Conservation (phyloP, 1,139 yeast genomes). For the Nakaseomyces sp. region DNA sequence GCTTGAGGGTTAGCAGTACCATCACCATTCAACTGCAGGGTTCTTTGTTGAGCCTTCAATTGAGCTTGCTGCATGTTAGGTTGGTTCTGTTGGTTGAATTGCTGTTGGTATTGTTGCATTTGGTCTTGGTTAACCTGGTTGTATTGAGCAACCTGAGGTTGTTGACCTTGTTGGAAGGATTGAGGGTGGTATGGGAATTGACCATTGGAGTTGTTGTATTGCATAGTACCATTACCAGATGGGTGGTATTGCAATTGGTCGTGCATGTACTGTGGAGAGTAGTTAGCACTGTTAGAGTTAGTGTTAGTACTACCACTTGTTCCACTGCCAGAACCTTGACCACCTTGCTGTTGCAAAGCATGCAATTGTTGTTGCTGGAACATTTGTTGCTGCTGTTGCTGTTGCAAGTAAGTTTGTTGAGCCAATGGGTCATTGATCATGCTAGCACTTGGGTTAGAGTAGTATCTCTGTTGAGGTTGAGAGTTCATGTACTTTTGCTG, state of each 20-base stretch:
- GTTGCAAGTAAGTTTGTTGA: conserved; percentile 10
- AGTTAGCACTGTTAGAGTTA: conserved; percentile 5
- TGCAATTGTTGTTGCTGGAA: conserved; percentile 8
- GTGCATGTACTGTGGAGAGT: conserved; percentile 5
- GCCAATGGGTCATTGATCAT: conserved; percentile 6
- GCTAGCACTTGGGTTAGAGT: conserved; percentile 5
- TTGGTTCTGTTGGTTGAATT: conserved; percentile 10
- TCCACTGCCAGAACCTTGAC: conserved; percentile 3
- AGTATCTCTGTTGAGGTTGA: conserved; percentile 6
- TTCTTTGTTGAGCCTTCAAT: conserved; percentile 6
- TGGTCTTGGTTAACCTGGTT: conserved; percentile 10
- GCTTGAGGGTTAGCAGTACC: conserved; percentile 4
- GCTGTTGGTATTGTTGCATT: conserved; percentile 12
- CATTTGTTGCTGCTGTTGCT: conserved; percentile 12
- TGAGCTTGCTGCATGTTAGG: conserved; percentile 8
- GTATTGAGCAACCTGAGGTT: conserved; percentile 5
- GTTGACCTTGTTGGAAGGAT: conserved; percentile 5
- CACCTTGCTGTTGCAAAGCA: conserved; percentile 5
- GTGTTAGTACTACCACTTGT: conserved; percentile 1
- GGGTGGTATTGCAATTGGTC: conserved; percentile 6
- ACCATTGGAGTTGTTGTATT: conserved; percentile 3
- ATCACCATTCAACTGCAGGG: conserved; percentile 5
- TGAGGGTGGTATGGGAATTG: conserved; percentile 6
- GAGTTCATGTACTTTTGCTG: conserved; percentile 1
- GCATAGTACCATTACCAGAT: conserved; percentile 3